phyloP scores from a whole-genome alignment of 129 eudicot species.

The Chrysanthemum seticuspe region DNA sequence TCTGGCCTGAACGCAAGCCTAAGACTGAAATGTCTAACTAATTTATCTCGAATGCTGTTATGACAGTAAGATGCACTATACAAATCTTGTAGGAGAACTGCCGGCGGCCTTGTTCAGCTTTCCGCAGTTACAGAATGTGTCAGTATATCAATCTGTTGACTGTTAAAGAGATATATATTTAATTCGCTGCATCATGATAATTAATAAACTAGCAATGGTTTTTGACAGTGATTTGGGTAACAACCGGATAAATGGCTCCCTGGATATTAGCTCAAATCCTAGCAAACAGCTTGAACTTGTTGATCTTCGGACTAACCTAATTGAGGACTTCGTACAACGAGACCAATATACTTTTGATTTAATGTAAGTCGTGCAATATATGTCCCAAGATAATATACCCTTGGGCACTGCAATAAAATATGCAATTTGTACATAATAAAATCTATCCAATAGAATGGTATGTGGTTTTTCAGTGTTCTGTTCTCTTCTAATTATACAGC shows the following conservation, averaged over 20 bases:
- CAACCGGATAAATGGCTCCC: constrained; percentile 53
- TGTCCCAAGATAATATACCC: too few species aligned
- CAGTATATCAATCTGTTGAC: constrained; percentile 7
- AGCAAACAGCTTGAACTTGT: constrained; percentile 58
- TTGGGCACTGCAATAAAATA: neutral
- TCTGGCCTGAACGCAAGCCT: neutral
- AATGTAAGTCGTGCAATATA: neutral
- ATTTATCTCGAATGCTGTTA: neutral
- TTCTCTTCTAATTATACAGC: too few species aligned
- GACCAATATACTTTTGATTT: neutral
- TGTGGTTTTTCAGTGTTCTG: too few species aligned
- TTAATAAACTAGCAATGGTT: neutral
- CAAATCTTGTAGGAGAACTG: constrained; percentile 59
- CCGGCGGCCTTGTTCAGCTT: constrained; percentile 49
- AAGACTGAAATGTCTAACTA: neutral
- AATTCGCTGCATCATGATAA: constrained; percentile 28
- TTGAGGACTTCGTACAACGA: constrained; percentile 16
- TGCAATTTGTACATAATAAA: neutral
- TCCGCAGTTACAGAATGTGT: constrained; percentile 67
- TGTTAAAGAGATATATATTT: neutral
- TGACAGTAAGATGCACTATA: constrained; percentile 44
- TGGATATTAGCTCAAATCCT: constrained; percentile 48
- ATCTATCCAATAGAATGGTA: too few species aligned
- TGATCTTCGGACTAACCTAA: constrained; percentile 55
- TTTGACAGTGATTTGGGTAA: constrained; percentile 40